A percentile compares a stretch with the other conserved stretches of the same genome.
Conservation (phyloP, 441 rosid genomes). For the Erysimum cheiri region DNA sequence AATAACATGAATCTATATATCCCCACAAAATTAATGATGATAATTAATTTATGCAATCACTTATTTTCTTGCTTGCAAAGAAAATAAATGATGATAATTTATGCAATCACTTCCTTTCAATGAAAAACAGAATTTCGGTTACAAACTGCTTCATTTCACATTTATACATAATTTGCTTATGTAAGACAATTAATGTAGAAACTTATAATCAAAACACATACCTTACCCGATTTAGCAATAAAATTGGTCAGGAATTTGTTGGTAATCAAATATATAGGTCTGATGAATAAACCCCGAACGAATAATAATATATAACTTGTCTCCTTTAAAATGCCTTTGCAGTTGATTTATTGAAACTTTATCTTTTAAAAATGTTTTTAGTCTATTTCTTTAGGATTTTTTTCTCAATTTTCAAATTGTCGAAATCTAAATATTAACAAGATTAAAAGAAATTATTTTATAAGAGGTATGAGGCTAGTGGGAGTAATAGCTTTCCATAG, state of each 20-base stretch:
- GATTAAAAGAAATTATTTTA: not conserved
- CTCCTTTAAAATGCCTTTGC: not conserved
- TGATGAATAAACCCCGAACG: not conserved
- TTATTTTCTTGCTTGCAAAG: constrained; percentile 32
- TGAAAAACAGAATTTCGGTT: constrained; percentile 13
- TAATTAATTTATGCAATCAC: constrained; percentile 14
- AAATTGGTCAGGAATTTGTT: not conserved
- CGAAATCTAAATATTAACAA: not conserved
- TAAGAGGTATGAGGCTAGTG: not conserved
- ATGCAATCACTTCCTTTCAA: constrained; percentile 18
- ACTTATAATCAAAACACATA: constrained; percentile 1
- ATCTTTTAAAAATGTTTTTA: not conserved
- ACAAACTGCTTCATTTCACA: constrained; percentile 19
- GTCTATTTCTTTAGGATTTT: not conserved
- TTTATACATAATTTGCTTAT: not conserved
- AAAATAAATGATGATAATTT: constrained; percentile 18
- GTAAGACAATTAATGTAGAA: not conserved
- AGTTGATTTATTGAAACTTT: not conserved
- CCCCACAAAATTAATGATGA: constrained; percentile 35
- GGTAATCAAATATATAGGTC: not conserved
- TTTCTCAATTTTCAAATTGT: not conserved
- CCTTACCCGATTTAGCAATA: not conserved
- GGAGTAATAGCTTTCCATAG: no score
- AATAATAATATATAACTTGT: not conserved
- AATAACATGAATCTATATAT: constrained; percentile 33